phyloP scores from a whole-genome alignment of 306 rosid genomes.

The Bauhinia variegata region DNA sequence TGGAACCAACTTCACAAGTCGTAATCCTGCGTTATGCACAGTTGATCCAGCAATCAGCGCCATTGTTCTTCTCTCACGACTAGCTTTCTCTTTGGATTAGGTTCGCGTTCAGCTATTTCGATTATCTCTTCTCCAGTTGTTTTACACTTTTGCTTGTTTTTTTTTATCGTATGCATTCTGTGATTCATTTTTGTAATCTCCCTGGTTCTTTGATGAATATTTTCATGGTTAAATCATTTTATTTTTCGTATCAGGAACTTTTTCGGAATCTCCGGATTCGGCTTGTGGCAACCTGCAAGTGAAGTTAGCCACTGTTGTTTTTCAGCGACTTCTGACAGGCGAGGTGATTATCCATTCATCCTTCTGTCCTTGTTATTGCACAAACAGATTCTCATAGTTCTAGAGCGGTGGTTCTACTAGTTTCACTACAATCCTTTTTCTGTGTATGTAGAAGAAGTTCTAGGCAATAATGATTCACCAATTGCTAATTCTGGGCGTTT shows the following conservation, averaged over 20 bases:
- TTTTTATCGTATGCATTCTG: constrained; percentile 4
- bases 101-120: constrained; percentile 25
- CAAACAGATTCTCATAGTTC: background rate
- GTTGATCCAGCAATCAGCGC: constrained; percentile 16
- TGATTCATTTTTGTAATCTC: constrained; percentile 1
- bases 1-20: constrained; percentile 42
- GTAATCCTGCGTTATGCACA: background rate
- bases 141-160: constrained; percentile 10
- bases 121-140: constrained; percentile 2
- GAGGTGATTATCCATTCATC: constrained; percentile 10
- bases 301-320: background rate
- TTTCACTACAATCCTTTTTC: background rate
- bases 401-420: constrained; percentile 4
- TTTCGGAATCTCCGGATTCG: constrained; percentile 14
- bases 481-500: background rate
- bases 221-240: constrained; percentile 28
- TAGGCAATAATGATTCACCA: background rate
- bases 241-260: background rate
- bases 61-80: constrained; percentile 24
- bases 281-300: background rate
- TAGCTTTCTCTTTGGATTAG: constrained; percentile 39
- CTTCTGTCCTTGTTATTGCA: background rate
- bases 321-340: background rate
- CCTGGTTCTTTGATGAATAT: constrained; percentile 25
- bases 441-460: constrained; percentile 3